Conservation (phyloP, 371 early-diverging fungal genomes). For the Fennellomyces sp. region DNA sequence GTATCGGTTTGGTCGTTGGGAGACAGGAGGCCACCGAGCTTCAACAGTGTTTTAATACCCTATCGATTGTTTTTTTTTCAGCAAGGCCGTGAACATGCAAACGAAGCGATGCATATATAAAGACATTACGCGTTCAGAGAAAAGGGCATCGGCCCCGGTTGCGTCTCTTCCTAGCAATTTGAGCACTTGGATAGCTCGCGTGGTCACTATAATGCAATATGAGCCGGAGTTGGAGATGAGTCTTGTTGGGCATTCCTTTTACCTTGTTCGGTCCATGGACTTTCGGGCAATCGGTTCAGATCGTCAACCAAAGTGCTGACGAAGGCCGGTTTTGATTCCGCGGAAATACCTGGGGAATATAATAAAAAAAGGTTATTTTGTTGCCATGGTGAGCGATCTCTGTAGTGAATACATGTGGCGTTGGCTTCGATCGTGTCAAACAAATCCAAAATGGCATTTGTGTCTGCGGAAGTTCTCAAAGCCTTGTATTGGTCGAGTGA, state of each 20-base stretch:
- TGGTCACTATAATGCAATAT: conserved; percentile 4
- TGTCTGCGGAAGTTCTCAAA: background rate
- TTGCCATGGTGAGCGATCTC: too few relatives aligned
- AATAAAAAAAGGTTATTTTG: background rate
- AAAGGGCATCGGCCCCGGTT: conserved; percentile 6
- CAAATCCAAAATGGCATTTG: background rate
- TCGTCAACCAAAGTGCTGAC: background rate
- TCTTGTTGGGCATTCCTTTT: background rate
- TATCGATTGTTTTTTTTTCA: conserved; percentile 10
- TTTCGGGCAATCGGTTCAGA: background rate
- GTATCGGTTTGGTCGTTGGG: conserved; percentile 20
- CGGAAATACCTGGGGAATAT: background rate
- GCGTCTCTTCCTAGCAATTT: conserved; percentile 8
- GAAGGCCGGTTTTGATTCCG: background rate
- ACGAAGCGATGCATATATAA: background rate
- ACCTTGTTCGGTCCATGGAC: background rate
- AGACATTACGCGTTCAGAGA: background rate
- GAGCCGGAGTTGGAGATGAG: background rate
- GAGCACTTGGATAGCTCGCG: conserved; percentile 7
- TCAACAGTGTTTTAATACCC: conserved; percentile 29
- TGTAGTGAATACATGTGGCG: background rate
- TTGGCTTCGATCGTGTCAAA: background rate
- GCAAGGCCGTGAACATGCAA: background rate
- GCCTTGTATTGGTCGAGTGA: conserved; percentile 1
- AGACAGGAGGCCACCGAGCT: conserved; percentile 25